phyloP scores from a whole-genome alignment of 169 alveolate genomes.

The Plasmodium gallinaceum region DNA sequence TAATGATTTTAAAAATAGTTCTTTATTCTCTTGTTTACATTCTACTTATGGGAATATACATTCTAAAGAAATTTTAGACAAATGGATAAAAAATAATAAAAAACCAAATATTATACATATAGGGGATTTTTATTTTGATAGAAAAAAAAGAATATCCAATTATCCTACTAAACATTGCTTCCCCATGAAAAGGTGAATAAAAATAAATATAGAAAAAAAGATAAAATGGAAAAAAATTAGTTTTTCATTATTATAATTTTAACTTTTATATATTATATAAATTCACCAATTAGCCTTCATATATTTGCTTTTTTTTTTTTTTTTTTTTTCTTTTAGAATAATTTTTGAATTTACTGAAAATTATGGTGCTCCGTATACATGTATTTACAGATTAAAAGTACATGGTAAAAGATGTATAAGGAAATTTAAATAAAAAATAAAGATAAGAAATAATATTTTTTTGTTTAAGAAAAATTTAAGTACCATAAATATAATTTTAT shows the following conservation, averaged over 20 bases:
- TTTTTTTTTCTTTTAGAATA: slow-evolving; percentile 18
- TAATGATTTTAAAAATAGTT: slow-evolving; percentile 67
- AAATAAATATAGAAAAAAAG: no score
- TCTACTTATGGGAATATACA: slow-evolving; percentile 39
- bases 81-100: slow-evolving; percentile 46
- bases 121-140: slow-evolving; percentile 74
- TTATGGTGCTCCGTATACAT: slow-evolving; percentile 72
- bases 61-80: slow-evolving; percentile 42
- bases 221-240: no score
- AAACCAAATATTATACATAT: slow-evolving; percentile 45
- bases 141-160: slow-evolving; percentile 52
- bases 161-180: slow-evolving; percentile 70
- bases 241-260: no score
- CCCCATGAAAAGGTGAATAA: slow-evolving; percentile 52
- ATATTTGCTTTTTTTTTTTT: neutral
- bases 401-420: slow-evolving; percentile 64
- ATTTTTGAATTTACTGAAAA: slow-evolving; percentile 68
- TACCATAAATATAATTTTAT: no score
- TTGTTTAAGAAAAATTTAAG: slow-evolving; percentile 12
- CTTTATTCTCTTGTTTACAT: slow-evolving; percentile 69
- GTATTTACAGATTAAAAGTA: slow-evolving; percentile 64
- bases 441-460: neutral
- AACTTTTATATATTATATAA: no score
- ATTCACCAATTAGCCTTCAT: no score
- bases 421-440: slow-evolving; percentile 38